phyloP scores from a whole-genome alignment of 805 yeast species.

The Wickerhamomyces ciferrii region DNA sequence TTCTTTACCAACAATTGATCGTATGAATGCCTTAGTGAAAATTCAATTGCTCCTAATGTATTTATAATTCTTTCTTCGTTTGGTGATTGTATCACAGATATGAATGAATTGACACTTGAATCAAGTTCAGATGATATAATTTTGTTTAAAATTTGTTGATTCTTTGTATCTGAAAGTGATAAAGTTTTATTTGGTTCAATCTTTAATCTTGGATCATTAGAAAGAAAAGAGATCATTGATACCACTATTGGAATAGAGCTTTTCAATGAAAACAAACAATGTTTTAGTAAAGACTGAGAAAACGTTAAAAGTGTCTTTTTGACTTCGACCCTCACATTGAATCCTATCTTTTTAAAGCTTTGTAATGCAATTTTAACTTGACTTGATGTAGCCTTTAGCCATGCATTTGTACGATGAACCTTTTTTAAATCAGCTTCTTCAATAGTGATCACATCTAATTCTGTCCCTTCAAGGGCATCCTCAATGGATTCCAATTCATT shows the following conservation, averaged over 20 bases:
- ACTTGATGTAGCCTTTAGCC: conserved; percentile 49
- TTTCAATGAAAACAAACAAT: conserved; percentile 30
- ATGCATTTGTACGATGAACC: conserved; percentile 38
- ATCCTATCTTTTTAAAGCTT: conserved; percentile 16
- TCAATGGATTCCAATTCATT: conserved; percentile 16
- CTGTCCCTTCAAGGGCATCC: conserved; percentile 9
- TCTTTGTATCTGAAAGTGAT: conserved; percentile 8
- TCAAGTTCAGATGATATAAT: conserved; percentile 14
- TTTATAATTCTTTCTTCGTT: conserved; percentile 17
- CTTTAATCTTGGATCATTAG: conserved; percentile 12
- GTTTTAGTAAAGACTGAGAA: conserved; percentile 23
- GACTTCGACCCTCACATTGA: conserved; percentile 28
- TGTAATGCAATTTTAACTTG: conserved; percentile 44
- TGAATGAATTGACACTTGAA: conserved; percentile 11
- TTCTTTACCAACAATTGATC: conserved; percentile 11
- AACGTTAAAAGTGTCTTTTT: conserved; percentile 25
- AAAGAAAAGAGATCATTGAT: conserved; percentile 25
- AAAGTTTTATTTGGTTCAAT: conserved; percentile 3
- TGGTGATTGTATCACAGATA: conserved; percentile 18
- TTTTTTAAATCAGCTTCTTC: conserved; percentile 16
- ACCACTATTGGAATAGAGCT: conserved; percentile 30
- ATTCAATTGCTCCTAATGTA: conserved; percentile 15
- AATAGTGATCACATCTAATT: conserved; percentile 12
- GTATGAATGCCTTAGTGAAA: conserved; percentile 5
- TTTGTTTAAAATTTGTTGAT: conserved; percentile 4